These are phyloP conservation scores for Trichosporon inkin DNA, from an alignment of 1,284 basidiomycete genomes.

Conservation along the genomic window DNA sequence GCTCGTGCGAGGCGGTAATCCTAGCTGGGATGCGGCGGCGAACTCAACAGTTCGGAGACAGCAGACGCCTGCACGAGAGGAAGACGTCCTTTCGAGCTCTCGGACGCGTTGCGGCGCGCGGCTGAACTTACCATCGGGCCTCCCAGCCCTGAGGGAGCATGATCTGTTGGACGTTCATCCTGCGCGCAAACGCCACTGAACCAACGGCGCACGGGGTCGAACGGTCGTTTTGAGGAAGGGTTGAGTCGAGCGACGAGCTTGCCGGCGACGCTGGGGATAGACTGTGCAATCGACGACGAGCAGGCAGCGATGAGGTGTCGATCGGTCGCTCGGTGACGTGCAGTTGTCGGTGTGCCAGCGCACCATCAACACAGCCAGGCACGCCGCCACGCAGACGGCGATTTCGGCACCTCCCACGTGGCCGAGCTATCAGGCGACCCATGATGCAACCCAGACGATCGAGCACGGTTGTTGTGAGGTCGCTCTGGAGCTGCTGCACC, in stretches of 20 bases:
- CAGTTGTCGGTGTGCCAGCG: background rate
- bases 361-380: background rate
- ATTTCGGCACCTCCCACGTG: conserved; percentile 6
- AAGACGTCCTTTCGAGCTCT: background rate
- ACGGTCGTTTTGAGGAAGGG: conserved; percentile 4
- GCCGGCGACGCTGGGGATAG: background rate
- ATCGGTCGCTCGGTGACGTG: conserved; percentile 4
- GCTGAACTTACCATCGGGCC: conserved; percentile 68
- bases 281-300: background rate
- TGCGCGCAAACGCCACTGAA: background rate
- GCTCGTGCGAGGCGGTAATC: background rate
- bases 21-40: background rate
- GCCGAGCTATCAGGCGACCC: background rate
- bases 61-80: background rate
- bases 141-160: conserved; percentile 78
- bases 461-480: conserved; percentile 10
- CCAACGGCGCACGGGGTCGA: conserved; percentile 4
- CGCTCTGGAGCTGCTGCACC: background rate
- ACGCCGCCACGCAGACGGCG: conserved; percentile 6
- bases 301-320: conserved; percentile 5
- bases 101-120: conserved; percentile 61
- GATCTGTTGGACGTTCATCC: conserved; percentile 31
- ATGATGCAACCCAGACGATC: background rate
- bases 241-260: background rate
- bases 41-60: background rate